phyloP scores from a whole-genome alignment of 257 asterid species.

The Marsdenia floribunda region DNA sequence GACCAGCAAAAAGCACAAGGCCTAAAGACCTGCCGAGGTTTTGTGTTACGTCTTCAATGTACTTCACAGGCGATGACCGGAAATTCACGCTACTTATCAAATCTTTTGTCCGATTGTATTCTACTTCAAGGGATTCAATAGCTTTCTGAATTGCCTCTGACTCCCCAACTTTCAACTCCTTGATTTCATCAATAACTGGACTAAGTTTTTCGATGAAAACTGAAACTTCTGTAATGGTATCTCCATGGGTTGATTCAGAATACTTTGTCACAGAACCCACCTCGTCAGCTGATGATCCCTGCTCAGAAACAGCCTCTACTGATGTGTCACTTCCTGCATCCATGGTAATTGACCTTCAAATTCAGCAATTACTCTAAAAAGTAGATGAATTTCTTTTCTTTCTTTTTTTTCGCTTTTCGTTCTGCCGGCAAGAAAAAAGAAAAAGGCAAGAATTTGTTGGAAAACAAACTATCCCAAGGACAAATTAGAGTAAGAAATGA shows the following conservation, averaged over 20 bases:
- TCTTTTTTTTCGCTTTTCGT: no score
- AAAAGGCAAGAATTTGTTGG: not conserved
- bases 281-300: conserved; percentile 21
- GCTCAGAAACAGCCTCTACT: conserved; percentile 17
- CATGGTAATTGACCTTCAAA: not conserved
- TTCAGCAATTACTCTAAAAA: not conserved
- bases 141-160: conserved; percentile 52
- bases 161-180: conserved; percentile 26
- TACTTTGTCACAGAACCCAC: conserved; percentile 33
- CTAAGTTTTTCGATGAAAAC: conserved; percentile 48
- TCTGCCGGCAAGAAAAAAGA: no score
- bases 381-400: not conserved
- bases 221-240: conserved; percentile 47
- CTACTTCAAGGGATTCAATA: conserved; percentile 59
- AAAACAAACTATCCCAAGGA: not conserved
- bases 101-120: conserved; percentile 42
- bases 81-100: conserved; percentile 23
- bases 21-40: conserved; percentile 79
- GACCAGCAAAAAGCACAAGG: conserved; percentile 73
- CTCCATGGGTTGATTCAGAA: conserved; percentile 52
- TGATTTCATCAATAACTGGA: conserved; percentile 57
- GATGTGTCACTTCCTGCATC: conserved; percentile 29
- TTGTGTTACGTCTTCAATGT: conserved; percentile 45
- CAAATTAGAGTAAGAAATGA: not conserved
- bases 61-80: conserved; percentile 48